A percentile compares a stretch with the other conserved stretches of the same genome.
Conservation (phyloP, 2,329 filamentous ascomycete species). For the Chaetomium sp. region DNA sequence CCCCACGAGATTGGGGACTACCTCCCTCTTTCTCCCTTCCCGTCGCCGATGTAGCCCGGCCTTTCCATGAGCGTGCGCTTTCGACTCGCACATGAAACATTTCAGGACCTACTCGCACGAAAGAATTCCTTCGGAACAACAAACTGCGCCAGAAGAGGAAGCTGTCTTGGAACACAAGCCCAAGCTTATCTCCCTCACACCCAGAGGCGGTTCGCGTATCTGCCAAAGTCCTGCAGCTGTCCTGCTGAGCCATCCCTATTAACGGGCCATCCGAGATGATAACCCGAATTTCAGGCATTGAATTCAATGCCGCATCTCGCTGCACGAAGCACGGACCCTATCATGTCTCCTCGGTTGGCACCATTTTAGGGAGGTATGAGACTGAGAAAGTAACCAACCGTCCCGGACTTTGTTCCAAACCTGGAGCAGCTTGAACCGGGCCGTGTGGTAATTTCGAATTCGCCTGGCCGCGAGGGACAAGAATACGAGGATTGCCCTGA, state of each 20-base stretch:
- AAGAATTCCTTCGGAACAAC: neutral
- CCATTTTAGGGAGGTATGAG: neutral
- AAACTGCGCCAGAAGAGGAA: constrained; percentile 7
- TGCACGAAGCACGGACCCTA: constrained; percentile 20
- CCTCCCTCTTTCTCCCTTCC: neutral
- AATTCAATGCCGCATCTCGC: neutral
- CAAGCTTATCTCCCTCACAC: constrained; percentile 21
- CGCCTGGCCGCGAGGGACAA: neutral
- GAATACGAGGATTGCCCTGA: neutral
- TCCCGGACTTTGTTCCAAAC: too few relatives aligned
- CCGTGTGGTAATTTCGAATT: neutral
- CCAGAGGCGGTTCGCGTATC: neutral
- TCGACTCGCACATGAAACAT: neutral
- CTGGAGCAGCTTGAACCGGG: neutral
- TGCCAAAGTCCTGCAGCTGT: constrained; percentile 14
- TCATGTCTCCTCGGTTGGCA: neutral
- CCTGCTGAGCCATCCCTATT: constrained; percentile 9
- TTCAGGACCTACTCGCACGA: neutral
- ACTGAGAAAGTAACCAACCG: neutral
- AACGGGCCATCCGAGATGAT: neutral
- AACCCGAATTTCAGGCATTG: too few relatives aligned
- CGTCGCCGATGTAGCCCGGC: neutral
- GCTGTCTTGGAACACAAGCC: constrained; percentile 23
- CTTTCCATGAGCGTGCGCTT: neutral
- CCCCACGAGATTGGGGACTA: neutral